Conservation (phyloP, 2,329 filamentous ascomycete species). For the Teratosphaeria destructans region DNA sequence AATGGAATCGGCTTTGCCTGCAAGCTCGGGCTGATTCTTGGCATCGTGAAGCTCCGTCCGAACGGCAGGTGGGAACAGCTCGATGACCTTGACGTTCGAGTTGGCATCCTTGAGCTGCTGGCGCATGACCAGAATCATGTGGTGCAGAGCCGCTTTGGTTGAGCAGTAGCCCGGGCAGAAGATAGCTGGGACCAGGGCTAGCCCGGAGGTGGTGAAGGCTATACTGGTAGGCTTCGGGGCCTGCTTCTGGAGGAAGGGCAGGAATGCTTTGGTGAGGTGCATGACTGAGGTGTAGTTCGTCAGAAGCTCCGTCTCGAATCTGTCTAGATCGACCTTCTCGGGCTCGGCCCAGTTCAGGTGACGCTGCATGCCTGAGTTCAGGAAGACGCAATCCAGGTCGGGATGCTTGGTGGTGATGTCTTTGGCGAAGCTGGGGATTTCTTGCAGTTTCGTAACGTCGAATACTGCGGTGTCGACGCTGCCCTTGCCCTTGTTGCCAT, state of each 20-base stretch:
- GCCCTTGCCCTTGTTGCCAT: constrained; percentile 23
- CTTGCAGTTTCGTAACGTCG: constrained; percentile 41
- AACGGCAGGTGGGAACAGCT: constrained; percentile 46
- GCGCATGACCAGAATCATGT: constrained; percentile 42
- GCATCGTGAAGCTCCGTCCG: constrained; percentile 48
- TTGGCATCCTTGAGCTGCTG: constrained; percentile 38
- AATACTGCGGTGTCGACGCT: constrained; percentile 36
- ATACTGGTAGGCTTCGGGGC: constrained; percentile 30
- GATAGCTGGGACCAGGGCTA: constrained; percentile 40
- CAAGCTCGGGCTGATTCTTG: constrained; percentile 42
- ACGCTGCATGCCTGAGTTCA: constrained; percentile 46
- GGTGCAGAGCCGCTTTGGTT: constrained; percentile 46
- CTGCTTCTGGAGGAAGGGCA: constrained; percentile 39
- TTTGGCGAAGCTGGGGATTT: constrained; percentile 36
- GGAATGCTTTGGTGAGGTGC: constrained; percentile 40
- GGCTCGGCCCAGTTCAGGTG: constrained; percentile 41
- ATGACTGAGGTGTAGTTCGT: constrained; percentile 43
- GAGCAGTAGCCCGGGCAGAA: constrained; percentile 44
- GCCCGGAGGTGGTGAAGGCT: constrained; percentile 40
- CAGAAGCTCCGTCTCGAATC: constrained; percentile 36
- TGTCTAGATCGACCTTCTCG: constrained; percentile 34
- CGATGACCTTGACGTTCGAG: constrained; percentile 43
- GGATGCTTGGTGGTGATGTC: constrained; percentile 35
- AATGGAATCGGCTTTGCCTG: constrained; percentile 35
- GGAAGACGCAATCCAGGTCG: constrained; percentile 42